phyloP scores from a whole-genome alignment of 2,329 filamentous ascomycete genomes.

The Fusarium coffeatum region DNA sequence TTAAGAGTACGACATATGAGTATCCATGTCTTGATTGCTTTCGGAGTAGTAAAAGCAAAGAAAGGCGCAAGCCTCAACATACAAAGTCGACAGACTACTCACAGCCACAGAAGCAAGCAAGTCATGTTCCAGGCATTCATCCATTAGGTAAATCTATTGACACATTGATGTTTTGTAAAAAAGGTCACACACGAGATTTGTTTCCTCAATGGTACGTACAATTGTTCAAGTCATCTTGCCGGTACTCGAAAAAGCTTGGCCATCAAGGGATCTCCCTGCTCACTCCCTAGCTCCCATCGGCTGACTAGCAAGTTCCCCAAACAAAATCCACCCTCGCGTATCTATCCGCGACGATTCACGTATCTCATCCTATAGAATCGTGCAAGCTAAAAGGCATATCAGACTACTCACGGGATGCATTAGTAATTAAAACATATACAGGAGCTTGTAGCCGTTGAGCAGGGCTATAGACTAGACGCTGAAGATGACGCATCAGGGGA shows the following conservation, averaged over 20 bases:
- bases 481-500: neutral
- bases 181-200: neutral
- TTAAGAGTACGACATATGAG: accelerated
- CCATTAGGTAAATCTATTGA: too few relatives aligned
- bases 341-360: neutral
- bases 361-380: neutral
- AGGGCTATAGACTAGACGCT: neutral
- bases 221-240: neutral
- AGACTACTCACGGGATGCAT: neutral
- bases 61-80: neutral
- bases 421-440: neutral
- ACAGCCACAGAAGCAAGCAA: neutral
- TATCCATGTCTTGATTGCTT: neutral
- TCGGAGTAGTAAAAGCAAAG: neutral
- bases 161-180: neutral
- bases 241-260: neutral
- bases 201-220: neutral
- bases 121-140: neutral
- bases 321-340: neutral
- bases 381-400: neutral
- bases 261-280: neutral
- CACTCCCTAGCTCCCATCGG: neutral
- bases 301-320: neutral
- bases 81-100: neutral
- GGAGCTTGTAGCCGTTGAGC: neutral